Evolutionary conservation across 352 stramenopile genomes (phyloP), one percentile per base, ranked within the genome.

Genomic region (Phytophthora cactorum): DNA sequence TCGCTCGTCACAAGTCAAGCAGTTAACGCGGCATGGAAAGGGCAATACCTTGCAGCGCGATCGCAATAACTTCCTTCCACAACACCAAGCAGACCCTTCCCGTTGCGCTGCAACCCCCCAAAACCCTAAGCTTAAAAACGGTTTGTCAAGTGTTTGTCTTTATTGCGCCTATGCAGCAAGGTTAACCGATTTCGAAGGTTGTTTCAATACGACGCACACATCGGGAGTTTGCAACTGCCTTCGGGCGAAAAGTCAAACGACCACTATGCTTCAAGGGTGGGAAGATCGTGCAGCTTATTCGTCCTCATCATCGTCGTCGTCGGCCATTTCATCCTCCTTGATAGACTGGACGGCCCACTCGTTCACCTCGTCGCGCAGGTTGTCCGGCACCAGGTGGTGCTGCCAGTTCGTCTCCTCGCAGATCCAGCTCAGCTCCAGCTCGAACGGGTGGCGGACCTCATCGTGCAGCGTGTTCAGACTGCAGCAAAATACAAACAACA

Each of bases 381-480:
- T 89, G 65, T 96, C 77, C 15, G 97, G 97, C 60, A 99, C 95
- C 62, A 97, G 80, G 63, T 90, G 76, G 86, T 99, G 96, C 80
- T 98, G 93, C 90, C 91, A 99, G 45, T 95, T 93, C 63, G 81
- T 98, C 63, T 97, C 95, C 78, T 99, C 88, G 68, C 86, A 98
- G 67, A 99, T 90, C 97, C 97, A 99, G 75, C 90, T 98, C 82
- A 99, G 86, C 79, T 99, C 98, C 36, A 99, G 75, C 80, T 99
- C 95, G 72, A 99, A 99, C 36, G 97, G 97, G 79, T 99, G 97
- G 83, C 98, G 98, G 54, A 96, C 84, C 71, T 98, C 95, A 72
- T 99, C 95, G 75, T 99, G 96, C 15, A 99, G 81, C 47, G 91
- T 92, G 77, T 99, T 91, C 70, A 99, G 81, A 71, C 92, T 98